phyloP scores from a whole-genome alignment of 148 eudicot species.

The Rhododendron mucronatum region DNA sequence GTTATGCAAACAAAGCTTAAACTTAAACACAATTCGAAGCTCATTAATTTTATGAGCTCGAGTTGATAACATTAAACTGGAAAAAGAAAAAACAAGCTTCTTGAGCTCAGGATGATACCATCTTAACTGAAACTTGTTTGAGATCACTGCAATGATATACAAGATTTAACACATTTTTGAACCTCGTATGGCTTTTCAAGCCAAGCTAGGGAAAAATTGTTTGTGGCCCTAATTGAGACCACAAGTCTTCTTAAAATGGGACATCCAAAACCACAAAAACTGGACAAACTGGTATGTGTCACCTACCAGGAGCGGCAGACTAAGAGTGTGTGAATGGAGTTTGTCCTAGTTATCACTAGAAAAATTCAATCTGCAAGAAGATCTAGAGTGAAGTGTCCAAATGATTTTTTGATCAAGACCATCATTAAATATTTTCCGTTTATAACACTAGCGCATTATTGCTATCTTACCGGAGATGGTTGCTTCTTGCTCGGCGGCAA shows the following conservation, averaged over 20 bases:
- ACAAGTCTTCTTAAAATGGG: background rate
- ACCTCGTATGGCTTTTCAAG: background rate
- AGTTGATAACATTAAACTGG: background rate
- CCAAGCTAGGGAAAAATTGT: background rate
- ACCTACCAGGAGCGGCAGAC: background rate
- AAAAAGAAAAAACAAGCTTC: background rate
- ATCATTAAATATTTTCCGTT: background rate
- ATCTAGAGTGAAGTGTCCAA: too few relatives aligned
- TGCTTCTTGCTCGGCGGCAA: background rate
- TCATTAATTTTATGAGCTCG: background rate
- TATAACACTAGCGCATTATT: too few relatives aligned
- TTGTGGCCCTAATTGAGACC: background rate
- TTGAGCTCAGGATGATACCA: background rate
- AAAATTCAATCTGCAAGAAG: background rate
- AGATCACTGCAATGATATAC: background rate
- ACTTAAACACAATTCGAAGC: background rate
- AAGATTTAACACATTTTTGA: background rate
- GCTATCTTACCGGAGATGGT: background rate
- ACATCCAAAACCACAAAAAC: background rate
- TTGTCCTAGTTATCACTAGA: background rate
- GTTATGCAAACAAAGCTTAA: background rate
- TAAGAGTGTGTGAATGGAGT: background rate
- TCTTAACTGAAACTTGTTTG: background rate
- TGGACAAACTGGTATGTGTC: background rate
- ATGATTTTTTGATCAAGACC: background rate